phyloP scores from a whole-genome alignment of 2,329 filamentous ascomycete genomes.

The Penicillium sclerotigenum region DNA sequence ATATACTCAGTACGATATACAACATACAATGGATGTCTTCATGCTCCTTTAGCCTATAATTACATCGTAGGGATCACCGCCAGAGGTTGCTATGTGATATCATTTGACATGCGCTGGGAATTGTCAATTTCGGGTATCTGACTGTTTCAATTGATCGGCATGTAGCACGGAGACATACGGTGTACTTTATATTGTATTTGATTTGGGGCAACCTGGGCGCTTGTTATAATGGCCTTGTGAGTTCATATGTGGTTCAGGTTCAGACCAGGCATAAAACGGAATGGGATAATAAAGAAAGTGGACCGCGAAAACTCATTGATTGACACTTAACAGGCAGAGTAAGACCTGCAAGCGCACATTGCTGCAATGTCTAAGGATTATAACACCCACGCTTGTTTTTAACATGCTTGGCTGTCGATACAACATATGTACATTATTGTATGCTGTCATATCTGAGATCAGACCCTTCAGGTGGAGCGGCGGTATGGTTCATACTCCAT shows the following conservation, averaged over 20 bases:
- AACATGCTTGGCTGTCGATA: not conserved
- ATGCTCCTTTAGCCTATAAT: not conserved
- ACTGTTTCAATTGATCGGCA: not conserved
- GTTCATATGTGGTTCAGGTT: not conserved
- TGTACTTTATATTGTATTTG: too few relatives aligned
- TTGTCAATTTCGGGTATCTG: not conserved
- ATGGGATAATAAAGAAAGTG: not conserved
- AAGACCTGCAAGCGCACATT: not conserved
- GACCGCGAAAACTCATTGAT: not conserved
- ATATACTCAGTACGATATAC: not conserved
- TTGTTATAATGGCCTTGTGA: not conserved
- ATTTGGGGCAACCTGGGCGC: not conserved
- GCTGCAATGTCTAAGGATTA: not conserved
- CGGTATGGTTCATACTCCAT: not conserved
- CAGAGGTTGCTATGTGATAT: slow-evolving; percentile 10
- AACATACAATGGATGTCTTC: not conserved
- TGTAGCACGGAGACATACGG: not conserved
- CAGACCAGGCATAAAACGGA: not conserved
- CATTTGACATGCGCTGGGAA: not conserved
- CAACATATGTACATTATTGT: not conserved
- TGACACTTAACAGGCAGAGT: not conserved
- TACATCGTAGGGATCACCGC: not conserved
- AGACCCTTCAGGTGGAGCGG: not conserved
- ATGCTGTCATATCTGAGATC: slow-evolving; percentile 5
- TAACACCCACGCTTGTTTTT: not conserved